phyloP scores from a whole-genome alignment of 2,329 filamentous ascomycete species.

The Fusarium zealandicum region DNA sequence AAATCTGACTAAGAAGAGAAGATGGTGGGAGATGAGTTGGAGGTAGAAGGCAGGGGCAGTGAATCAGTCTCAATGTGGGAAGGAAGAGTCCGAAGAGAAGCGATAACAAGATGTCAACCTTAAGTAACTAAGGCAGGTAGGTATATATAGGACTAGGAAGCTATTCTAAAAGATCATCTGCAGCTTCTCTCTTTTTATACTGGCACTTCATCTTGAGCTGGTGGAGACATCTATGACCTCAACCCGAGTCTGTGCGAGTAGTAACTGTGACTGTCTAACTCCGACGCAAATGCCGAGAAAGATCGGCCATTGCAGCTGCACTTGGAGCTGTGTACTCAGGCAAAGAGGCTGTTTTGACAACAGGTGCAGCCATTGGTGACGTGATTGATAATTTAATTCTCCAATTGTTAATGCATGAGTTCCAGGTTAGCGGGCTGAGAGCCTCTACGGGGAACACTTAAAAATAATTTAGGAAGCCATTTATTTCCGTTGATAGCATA shows the following conservation, averaged over 20 bases:
- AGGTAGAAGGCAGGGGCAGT: no score
- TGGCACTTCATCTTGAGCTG: background rate
- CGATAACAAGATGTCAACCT: no score
- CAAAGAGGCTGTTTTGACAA: slow-evolving; percentile 1
- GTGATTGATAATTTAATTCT: slow-evolving; percentile 1
- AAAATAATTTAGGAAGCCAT: no score
- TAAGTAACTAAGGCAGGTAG: no score
- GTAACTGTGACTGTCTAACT: slow-evolving; percentile 3
- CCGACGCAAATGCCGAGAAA: slow-evolving; percentile 14
- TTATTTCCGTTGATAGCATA: no score
- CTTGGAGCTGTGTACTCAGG: background rate
- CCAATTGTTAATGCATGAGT: background rate
- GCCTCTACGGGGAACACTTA: background rate
- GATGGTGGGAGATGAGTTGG: background rate
- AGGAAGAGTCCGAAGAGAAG: no score
- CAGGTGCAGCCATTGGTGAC: background rate
- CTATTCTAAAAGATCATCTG: no score
- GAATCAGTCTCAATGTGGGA: no score
- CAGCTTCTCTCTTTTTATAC: background rate
- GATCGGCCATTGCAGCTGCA: background rate
- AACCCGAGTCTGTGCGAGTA: background rate
- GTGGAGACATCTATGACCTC: background rate
- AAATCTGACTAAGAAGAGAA: no score
- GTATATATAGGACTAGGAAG: no score
- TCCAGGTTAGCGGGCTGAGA: background rate